Base-by-base conservation (phyloP, 805 yeast species). In the Teunomyces panamensis region DNA sequence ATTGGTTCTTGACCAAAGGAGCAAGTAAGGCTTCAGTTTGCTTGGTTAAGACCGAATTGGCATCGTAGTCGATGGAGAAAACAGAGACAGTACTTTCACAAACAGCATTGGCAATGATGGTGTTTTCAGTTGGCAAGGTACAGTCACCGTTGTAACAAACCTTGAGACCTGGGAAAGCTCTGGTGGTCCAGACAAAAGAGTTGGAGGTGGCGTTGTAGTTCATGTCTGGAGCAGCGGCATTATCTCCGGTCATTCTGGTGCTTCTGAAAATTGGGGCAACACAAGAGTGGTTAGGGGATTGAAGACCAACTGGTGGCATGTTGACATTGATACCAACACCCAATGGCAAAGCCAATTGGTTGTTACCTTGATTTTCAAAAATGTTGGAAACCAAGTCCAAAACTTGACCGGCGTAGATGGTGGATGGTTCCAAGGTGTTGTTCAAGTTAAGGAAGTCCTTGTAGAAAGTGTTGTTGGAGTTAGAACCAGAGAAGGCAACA, bases 401-500 rank as follows among this genome's bases (percentile, higher is more conserved):
- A 30, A 75, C 62, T 55, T 65, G 63, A 35, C 64, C 56, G 34
- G 80, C 68, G 54, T 75, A 73, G 46, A 78, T 77, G 62, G 77
- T 77, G 34, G 74, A 63, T 39, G 77, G 68, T 42, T 66, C 66
- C 35, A 55, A 49, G 42, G 72, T 60, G 56, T 77, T 76, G 28
- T 68, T 68, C 46, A 57, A 52, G 56, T 71, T 67, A 50, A 75
- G 64, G 44, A 63, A 59, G 58, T 78, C 81, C 57, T 69, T 65
- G 66, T 59, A 75, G 64, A 73, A 77, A 13, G 81, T 72, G 63
- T 78, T 77, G 68, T 76, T 76, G 10, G 58, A 16, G 56, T 75
- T 74, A 32, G 80, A 64, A 43, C 81, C 82, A n/a, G 80, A 75
- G 59, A 78, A 68, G 8, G 81, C 81, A 57, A 77, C 60, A 5